Conservation (phyloP, 2,329 filamentous ascomycete genomes). For the Talaromyces sp. region DNA sequence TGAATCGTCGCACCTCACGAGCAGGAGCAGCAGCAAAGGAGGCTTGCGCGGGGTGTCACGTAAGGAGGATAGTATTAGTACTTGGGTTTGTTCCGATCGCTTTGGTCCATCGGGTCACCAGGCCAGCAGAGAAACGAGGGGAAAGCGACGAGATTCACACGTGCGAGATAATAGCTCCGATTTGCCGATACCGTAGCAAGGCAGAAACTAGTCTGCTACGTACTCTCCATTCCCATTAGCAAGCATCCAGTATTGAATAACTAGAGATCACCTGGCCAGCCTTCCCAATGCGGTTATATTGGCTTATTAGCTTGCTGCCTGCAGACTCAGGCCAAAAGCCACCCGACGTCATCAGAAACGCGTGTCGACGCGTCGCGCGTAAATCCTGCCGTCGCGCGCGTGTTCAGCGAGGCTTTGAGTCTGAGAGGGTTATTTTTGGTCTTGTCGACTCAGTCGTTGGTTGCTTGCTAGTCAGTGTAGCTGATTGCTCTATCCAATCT, state of each 20-base stretch:
- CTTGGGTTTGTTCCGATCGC: not conserved
- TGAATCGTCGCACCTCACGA: not conserved
- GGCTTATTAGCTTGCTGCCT: constrained; percentile 8
- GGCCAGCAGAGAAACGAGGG: not conserved
- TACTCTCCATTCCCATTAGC: not conserved
- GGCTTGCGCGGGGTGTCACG: not conserved
- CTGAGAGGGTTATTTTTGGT: not conserved
- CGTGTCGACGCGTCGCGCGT: constrained; percentile 3
- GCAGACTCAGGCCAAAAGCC: constrained; percentile 2
- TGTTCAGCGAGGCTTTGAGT: not conserved
- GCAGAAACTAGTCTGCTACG: not conserved
- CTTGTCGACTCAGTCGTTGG: not conserved
- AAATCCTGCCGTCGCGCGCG: not conserved
- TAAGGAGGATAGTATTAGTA: not conserved
- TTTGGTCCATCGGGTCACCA: not conserved
- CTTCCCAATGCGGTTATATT: constrained; percentile 9
- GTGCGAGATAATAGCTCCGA: not conserved
- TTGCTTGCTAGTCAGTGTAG: not conserved
- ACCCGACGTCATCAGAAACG: not conserved
- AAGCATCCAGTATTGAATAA: not conserved
- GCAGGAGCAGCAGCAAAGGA: not conserved
- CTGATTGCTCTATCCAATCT: not conserved
- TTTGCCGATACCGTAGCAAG: not conserved
- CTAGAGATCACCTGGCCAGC: not conserved
- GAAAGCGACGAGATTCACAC: not conserved